phyloP scores from a whole-genome alignment of 75 land plant genomes.

The Gnetum montanum region DNA sequence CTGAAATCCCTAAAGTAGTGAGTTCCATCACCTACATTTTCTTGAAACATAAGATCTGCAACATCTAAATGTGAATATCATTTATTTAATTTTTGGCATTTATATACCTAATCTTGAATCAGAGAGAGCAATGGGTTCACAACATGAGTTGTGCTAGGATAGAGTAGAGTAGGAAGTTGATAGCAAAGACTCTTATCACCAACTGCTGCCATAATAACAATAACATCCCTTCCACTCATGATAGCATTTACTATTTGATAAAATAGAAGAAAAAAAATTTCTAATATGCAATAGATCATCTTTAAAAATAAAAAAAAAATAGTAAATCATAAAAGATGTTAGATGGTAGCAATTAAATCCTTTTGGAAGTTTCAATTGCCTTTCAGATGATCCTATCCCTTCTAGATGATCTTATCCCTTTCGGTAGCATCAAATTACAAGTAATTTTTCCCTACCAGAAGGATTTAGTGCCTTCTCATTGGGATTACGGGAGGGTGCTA shows the following conservation, averaged over 20 bases:
- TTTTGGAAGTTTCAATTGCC: too few relatives aligned
- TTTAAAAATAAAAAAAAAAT: too few relatives aligned
- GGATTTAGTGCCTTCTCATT: too few relatives aligned
- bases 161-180: slow-evolving; percentile 90
- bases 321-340: too few relatives aligned
- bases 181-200: slow-evolving; percentile 99
- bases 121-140: slow-evolving; percentile 94
- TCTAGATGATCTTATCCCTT: too few relatives aligned
- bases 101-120: slow-evolving; percentile 87
- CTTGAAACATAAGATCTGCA: neutral
- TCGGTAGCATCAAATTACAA: too few relatives aligned
- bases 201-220: slow-evolving; percentile 99
- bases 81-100: neutral
- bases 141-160: slow-evolving; percentile 72
- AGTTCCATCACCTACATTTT: slow-evolving; percentile 88
- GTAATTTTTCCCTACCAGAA: too few relatives aligned
- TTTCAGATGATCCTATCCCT: too few relatives aligned
- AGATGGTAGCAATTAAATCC: too few relatives aligned
- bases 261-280: too few relatives aligned
- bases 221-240: slow-evolving; percentile 90
- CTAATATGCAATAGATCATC: too few relatives aligned
- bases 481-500: too few relatives aligned
- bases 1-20: slow-evolving; percentile 73
- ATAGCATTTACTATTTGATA: slow-evolving; percentile 95
- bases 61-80: neutral